Evolutionary conservation across 1,284 basidiomycete species (phyloP), one percentile per base, ranked within the genome.

Genomic region (Pseudozyma hubeiensis): DNA sequence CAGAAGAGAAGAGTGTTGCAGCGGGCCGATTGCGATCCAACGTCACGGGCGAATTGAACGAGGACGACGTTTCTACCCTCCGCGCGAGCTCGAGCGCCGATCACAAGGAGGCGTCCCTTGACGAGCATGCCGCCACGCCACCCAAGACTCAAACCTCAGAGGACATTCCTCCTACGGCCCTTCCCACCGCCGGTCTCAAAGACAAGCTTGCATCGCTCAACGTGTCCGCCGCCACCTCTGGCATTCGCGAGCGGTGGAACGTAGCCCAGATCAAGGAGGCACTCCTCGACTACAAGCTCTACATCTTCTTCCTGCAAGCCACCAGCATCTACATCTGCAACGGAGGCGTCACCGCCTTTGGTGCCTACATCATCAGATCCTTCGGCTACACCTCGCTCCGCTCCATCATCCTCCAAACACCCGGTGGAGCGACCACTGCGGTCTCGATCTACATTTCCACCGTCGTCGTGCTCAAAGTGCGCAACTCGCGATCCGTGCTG

Each of bases 341-440:
- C 58, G 85, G 85, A 5, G 85, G 81, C 16, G 85, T 85, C 3
- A 86, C 85, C 0, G 87, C 86, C 0, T 88, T 88, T 62, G 87
- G 87, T 6, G 84, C 86, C 0, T 75, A 85, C 46, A 87, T 88
- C 68, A 85, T 88, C 79, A 72, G 70, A 43, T 58, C 60, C 8
- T 86, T 87, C 49, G 87, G 87, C 6, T 88, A 87, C 80, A 83
- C 84, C 1, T 79, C 84, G 3, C 77, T 87, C 1, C 81, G 85
- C 39, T 84, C 86, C 2, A 87, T 86, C 60, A 85, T 86, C 7
- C 79, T 88, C n/a, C 74, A 79, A n/a, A 81, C 82, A 8, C 83
- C 83, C 1, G 80, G 77, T 11, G 83, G 87, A 2, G 85, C 84
- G 7, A 82, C 86, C 9, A 87, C 87, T 7, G 81, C 79, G 39